Evolutionary conservation across 1,284 basidiomycete genomes (phyloP), one percentile per base, ranked within the genome.

Genomic region (Chiua sp.): DNA sequence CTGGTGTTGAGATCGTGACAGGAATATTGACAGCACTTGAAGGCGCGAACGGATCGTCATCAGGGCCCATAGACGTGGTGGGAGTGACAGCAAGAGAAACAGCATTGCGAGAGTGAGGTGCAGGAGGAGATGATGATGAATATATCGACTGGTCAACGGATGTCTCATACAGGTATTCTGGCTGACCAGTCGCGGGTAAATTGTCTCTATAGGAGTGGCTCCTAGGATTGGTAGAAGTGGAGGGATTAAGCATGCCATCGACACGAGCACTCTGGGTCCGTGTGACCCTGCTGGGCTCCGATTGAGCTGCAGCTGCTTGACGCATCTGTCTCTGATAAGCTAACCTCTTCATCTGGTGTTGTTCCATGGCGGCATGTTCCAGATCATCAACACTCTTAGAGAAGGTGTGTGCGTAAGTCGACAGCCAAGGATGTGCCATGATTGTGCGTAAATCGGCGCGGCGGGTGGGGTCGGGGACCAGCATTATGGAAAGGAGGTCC

Each of bases 371-470:
- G 44, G 87, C 79, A 11, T 78, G 78, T 77, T 98, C 95, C 42
- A 96, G 81, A 56, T 96, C 91, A 2, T 88, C 87, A 23, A 96
- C 89, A 15, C 79, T 81, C 64, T 84, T 87, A 32, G 84, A 81
- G 76, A 98, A 97, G 16, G 84, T 73, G 48, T 82, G 77, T 0
- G 81, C 80, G 64, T 92, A 92, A 2, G 85, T 80, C 1, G 78
- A 78, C n/a, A 97, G 80, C 95, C 95, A 98, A 6, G 85, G 82
- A 72, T 97, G 95, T 16, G 75, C 79, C 90, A 95, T 95, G 65
- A 98, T 90, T 4, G 82, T 79, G 13, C 81, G 79, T 47, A 97
- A 81, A 63, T 87, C 87, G 47, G 92, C 91, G 55, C 95, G 89
- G 49, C 85, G 84, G 23, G 82, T 79, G 3, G 92, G 89, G 75